phyloP scores from a whole-genome alignment of 371 early-diverging fungal species.

The Syncephalastrum contaminatum region DNA sequence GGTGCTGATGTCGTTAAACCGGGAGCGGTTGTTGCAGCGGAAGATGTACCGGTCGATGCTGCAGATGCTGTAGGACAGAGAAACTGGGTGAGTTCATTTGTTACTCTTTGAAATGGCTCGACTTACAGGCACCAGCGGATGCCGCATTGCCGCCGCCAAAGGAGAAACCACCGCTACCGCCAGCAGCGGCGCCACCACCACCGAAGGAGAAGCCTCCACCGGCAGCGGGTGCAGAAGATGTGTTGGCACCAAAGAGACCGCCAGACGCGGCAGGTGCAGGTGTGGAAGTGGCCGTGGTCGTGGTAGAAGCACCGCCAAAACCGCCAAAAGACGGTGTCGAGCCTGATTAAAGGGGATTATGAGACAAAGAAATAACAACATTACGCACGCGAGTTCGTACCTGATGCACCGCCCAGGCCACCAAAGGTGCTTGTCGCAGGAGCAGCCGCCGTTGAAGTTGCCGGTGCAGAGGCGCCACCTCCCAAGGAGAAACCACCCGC shows the following conservation, averaged over 20 bases:
- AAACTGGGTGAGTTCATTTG: too few species aligned
- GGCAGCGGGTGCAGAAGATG: slow-evolving; percentile 8
- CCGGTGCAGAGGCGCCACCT: slow-evolving; percentile 5
- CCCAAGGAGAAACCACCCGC: slow-evolving; percentile 9
- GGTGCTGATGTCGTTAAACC: slow-evolving; percentile 15
- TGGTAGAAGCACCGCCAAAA: slow-evolving; percentile 13
- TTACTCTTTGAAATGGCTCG: too few species aligned
- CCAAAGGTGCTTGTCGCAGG: not conserved
- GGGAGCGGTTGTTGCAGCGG: slow-evolving; percentile 12
- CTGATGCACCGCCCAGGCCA: too few species aligned
- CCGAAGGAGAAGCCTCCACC: not conserved
- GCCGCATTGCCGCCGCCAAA: slow-evolving; percentile 9
- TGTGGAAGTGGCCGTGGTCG: slow-evolving; percentile 10
- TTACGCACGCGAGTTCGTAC: too few species aligned
- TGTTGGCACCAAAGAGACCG: slow-evolving; percentile 1
- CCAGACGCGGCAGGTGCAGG: slow-evolving; percentile 9
- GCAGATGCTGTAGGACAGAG: not conserved
- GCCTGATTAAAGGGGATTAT: not conserved
- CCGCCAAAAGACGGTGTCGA: slow-evolving; percentile 6
- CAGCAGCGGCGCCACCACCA: not conserved
- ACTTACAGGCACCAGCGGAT: not conserved
- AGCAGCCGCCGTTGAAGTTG: slow-evolving; percentile 10
- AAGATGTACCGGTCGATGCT: slow-evolving; percentile 7
- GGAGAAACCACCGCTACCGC: slow-evolving; percentile 10
- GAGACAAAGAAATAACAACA: too few species aligned